A percentile compares a stretch with the other conserved stretches of the same genome.
Evolutionary conservation across 352 stramenopile genomes (phyloP).

Genomic region (Phytophthora colocasiae): DNA sequence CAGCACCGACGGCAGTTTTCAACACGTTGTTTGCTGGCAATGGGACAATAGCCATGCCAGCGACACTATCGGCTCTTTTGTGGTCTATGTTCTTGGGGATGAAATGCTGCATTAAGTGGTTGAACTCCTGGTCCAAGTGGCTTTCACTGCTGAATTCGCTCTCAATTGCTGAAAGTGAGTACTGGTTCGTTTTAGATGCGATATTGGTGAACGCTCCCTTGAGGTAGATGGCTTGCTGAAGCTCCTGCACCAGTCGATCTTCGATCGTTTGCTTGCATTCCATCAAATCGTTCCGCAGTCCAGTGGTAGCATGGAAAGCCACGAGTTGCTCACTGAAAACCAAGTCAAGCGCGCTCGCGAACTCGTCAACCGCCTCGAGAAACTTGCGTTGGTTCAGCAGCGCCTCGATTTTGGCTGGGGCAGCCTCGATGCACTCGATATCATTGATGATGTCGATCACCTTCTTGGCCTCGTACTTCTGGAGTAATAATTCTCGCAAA

Average conservation of each 20-base stretch:
- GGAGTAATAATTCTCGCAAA: slow-evolving; percentile 75
- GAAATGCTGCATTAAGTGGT: slow-evolving; percentile 54
- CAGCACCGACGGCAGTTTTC: slow-evolving; percentile 58
- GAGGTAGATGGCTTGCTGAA: slow-evolving; percentile 78
- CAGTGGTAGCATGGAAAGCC: slow-evolving; percentile 79
- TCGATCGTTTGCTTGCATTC: slow-evolving; percentile 88
- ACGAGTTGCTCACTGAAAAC: slow-evolving; percentile 85
- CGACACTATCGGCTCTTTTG: slow-evolving; percentile 5
- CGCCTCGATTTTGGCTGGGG: slow-evolving; percentile 66
- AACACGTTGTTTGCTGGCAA: slow-evolving; percentile 48
- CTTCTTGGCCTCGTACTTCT: slow-evolving; percentile 88
- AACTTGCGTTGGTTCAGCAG: slow-evolving; percentile 69
- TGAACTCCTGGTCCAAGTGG: slow-evolving; percentile 66
- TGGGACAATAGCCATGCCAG: slow-evolving; percentile 4
- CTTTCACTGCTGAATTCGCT: slow-evolving; percentile 73
- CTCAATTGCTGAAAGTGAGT: slow-evolving; percentile 72
- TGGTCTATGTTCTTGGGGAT: slow-evolving; percentile 13
- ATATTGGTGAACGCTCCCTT: slow-evolving; percentile 74
- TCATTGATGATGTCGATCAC: slow-evolving; percentile 87
- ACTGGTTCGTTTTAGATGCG: slow-evolving; percentile 66
- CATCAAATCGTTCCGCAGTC: slow-evolving; percentile 80
- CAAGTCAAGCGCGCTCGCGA: slow-evolving; percentile 75
- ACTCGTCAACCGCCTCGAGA: slow-evolving; percentile 72
- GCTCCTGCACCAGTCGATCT: slow-evolving; percentile 75
- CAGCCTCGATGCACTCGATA: slow-evolving; percentile 83